These are phyloP conservation scores for Penicillium palitans DNA, from an alignment of 2,329 filamentous ascomycete genomes.

Conservation along the genomic window DNA sequence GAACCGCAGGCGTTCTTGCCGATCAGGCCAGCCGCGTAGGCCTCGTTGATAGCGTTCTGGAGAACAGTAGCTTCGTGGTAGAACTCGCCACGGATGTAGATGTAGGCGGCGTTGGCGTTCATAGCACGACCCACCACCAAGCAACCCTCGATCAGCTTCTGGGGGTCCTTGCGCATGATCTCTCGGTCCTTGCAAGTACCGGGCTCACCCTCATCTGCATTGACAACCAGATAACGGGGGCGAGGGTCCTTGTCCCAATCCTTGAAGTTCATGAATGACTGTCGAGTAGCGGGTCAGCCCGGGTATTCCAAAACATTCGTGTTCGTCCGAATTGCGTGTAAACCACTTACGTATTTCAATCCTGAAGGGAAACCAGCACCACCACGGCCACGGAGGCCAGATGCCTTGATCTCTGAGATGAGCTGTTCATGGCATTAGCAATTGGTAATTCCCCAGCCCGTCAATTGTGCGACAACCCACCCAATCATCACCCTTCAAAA, in stretches of 20 bases:
- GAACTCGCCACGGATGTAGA: conserved; percentile 99
- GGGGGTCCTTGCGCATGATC: conserved; percentile 99
- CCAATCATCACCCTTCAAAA: conserved; percentile 96
- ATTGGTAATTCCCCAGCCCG: conserved; percentile 1
- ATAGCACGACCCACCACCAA: conserved; percentile 94
- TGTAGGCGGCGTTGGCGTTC: conserved; percentile 98
- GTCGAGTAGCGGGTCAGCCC: conserved; percentile 21
- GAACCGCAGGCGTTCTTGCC: conserved; percentile 97
- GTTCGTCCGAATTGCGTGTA: conserved; percentile 5
- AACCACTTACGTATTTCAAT: conserved; percentile 86
- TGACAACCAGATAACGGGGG: conserved; percentile 95
- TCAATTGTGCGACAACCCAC: conserved; percentile 41
- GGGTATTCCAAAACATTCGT: conserved; percentile 14
- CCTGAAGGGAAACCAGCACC: conserved; percentile 97
- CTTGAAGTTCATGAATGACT: conserved; percentile 99
- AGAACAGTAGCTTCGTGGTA: conserved; percentile 92
- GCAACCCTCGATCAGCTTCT: conserved; percentile 98
- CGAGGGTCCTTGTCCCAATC: conserved; percentile 98
- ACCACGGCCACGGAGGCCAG: conserved; percentile 90
- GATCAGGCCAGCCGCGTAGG: conserved; percentile 89
- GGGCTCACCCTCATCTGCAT: conserved; percentile 97
- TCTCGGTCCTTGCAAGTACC: conserved; percentile 99
- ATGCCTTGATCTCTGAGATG: conserved; percentile 95
- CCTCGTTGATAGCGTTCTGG: conserved; percentile 95
- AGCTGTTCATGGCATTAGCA: conserved; percentile 58